These are phyloP conservation scores for Aspergillus steynii DNA, from an alignment of 495 filamentous ascomycete genomes.

Conservation along the genomic window DNA sequence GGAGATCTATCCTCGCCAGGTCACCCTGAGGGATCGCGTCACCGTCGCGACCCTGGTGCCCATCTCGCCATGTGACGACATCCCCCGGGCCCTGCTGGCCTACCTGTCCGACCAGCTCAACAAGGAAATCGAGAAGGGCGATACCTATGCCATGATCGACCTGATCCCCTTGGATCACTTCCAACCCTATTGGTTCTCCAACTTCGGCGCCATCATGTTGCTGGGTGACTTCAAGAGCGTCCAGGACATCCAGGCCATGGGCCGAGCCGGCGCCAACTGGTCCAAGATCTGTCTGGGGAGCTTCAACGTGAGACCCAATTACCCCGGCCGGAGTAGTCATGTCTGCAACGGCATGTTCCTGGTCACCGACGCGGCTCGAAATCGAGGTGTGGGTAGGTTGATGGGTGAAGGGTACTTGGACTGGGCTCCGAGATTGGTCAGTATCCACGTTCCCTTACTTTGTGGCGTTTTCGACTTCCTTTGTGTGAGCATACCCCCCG, in stretches of 20 bases:
- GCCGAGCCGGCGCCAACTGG: slow-evolving; percentile 69
- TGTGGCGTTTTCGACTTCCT: not conserved
- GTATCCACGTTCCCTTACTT: slow-evolving; percentile 22
- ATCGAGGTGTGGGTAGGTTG: slow-evolving; percentile 83
- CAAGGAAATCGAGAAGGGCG: slow-evolving; percentile 91
- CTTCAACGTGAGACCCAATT: slow-evolving; percentile 97
- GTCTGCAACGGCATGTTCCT: slow-evolving; percentile 96
- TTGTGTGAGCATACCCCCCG: not conserved
- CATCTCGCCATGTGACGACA: slow-evolving; percentile 70
- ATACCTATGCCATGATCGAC: slow-evolving; percentile 93
- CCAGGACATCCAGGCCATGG: slow-evolving; percentile 58
- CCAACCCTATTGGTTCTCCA: slow-evolving; percentile 90
- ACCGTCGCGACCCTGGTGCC: slow-evolving; percentile 90
- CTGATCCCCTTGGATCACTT: slow-evolving; percentile 75
- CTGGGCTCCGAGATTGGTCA: slow-evolving; percentile 84
- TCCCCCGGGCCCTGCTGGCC: slow-evolving; percentile 71
- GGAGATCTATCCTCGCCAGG: slow-evolving; percentile 74
- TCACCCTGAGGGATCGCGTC: slow-evolving; percentile 85
- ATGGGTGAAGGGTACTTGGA: slow-evolving; percentile 96
- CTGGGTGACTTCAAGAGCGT: slow-evolving; percentile 73
- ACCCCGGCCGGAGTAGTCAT: slow-evolving; percentile 93
- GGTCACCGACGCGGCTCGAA: slow-evolving; percentile 85
- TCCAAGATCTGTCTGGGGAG: slow-evolving; percentile 82
- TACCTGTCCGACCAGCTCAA: slow-evolving; percentile 88
- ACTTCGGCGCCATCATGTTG: slow-evolving; percentile 92